These are phyloP conservation scores for Furcasterigmium sp. DNA, from an alignment of 2,329 filamentous ascomycete species.

Conservation along the genomic window DNA sequence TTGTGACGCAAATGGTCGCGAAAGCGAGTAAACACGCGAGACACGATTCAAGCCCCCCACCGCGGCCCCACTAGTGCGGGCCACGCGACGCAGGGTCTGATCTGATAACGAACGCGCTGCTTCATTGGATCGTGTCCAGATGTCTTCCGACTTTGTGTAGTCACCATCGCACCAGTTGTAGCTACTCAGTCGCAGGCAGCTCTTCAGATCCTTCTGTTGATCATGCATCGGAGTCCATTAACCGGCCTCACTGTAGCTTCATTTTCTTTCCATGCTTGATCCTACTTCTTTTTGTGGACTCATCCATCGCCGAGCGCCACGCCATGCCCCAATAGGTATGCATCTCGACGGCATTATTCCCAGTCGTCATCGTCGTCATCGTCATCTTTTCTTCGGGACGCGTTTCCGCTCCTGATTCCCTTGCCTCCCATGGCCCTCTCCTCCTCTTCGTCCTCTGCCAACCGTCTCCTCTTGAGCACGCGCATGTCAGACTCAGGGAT, in stretches of 20 bases:
- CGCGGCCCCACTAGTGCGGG: neutral
- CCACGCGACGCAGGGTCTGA: neutral
- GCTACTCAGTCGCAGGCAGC: too few relatives aligned
- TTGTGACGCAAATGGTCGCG: conserved; percentile 1
- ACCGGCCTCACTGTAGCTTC: too few relatives aligned
- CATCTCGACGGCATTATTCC: too few relatives aligned
- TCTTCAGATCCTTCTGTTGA: too few relatives aligned
- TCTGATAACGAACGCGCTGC: neutral
- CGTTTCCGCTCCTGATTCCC: conserved; percentile 46
- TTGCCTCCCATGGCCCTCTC: conserved; percentile 44
- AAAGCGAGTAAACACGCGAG: conserved; percentile 5
- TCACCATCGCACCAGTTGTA: too few relatives aligned
- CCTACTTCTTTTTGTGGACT: too few relatives aligned
- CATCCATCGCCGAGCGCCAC: too few relatives aligned
- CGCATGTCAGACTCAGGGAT: conserved; percentile 74
- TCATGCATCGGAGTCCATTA: too few relatives aligned
- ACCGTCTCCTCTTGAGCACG: conserved; percentile 57
- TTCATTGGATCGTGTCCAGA: too few relatives aligned
- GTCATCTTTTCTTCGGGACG: conserved; percentile 32
- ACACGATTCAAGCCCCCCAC: neutral
- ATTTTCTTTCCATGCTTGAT: too few relatives aligned
- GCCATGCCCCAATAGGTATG: too few relatives aligned
- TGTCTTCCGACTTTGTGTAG: too few relatives aligned
- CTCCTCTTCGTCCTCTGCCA: conserved; percentile 56
- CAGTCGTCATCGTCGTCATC: conserved; percentile 55